phyloP scores from a whole-genome alignment of 2,329 filamentous ascomycete genomes.

The Diaporthe velutina region DNA sequence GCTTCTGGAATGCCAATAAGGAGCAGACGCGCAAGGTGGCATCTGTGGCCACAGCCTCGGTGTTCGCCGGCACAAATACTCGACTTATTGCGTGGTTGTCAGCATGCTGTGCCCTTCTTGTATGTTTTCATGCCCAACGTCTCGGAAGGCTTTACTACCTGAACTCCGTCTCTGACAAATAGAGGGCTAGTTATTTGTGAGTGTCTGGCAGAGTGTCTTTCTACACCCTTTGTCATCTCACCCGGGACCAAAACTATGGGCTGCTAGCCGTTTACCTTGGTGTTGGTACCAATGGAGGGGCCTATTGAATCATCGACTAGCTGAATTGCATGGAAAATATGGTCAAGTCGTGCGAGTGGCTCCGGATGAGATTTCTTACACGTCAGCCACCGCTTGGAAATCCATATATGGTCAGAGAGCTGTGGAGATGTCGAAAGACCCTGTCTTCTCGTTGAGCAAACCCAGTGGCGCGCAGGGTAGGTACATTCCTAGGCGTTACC shows the following conservation, averaged over 20 bases:
- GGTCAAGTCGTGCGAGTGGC: background rate
- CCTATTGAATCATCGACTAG: background rate
- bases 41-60: background rate
- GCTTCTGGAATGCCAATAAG: background rate
- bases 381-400: constrained; percentile 7
- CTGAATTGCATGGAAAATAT: background rate
- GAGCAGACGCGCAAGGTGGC: background rate
- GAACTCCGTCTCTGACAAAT: background rate
- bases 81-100: background rate
- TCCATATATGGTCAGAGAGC: constrained; percentile 6
- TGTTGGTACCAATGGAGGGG: constrained; percentile 20
- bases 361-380: constrained; percentile 6
- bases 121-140: background rate
- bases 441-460: background rate
- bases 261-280: background rate
- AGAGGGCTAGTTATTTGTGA: background rate
- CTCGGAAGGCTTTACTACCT: background rate
- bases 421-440: background rate
- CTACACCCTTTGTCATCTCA: background rate
- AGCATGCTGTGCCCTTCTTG: background rate
- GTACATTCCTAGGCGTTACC: too few relatives aligned
- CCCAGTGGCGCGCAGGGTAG: background rate
- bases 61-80: too few relatives aligned
- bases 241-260: constrained; percentile 1
- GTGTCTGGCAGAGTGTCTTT: background rate